Conservation (phyloP, 1,284 basidiomycete species). For the Ceratobasidium sp. region DNA sequence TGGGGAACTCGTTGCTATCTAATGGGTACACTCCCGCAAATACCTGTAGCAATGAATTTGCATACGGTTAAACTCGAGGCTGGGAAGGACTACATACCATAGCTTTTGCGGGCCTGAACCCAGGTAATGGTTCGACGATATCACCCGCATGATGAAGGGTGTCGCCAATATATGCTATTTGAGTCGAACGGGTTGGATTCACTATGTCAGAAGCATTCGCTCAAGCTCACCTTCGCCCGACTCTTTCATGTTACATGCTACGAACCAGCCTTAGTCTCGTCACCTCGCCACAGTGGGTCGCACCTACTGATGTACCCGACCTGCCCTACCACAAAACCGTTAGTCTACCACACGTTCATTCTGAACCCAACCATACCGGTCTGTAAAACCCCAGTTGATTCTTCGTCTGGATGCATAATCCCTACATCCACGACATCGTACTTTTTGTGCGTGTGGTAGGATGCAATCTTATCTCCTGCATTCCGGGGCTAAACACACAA, state of each 20-base stretch:
- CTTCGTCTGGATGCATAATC: slow-evolving; percentile 91
- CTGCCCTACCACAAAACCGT: slow-evolving; percentile 66
- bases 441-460: slow-evolving; percentile 86
- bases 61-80: neutral
- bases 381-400: slow-evolving; percentile 72
- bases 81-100: slow-evolving; percentile 70
- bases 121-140: slow-evolving; percentile 85
- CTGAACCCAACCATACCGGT: slow-evolving; percentile 55
- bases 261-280: neutral
- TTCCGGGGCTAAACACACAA: slow-evolving; percentile 8
- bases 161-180: slow-evolving; percentile 88
- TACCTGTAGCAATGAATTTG: slow-evolving; percentile 64
- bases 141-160: slow-evolving; percentile 86
- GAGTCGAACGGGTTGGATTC: slow-evolving; percentile 45
- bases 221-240: slow-evolving; percentile 84
- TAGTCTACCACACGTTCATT: neutral
- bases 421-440: slow-evolving; percentile 95
- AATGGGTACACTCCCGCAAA: slow-evolving; percentile 97
- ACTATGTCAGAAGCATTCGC: neutral
- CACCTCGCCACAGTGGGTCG: neutral
- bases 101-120: slow-evolving; percentile 91
- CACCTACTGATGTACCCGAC: slow-evolving; percentile 77
- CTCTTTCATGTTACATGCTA: slow-evolving; percentile 96
- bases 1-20: slow-evolving; percentile 89
- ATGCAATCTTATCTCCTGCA: slow-evolving; percentile 87